Base-by-base conservation (phyloP, 805 yeast species). In the Saccharomycodes ludwigii region DNA sequence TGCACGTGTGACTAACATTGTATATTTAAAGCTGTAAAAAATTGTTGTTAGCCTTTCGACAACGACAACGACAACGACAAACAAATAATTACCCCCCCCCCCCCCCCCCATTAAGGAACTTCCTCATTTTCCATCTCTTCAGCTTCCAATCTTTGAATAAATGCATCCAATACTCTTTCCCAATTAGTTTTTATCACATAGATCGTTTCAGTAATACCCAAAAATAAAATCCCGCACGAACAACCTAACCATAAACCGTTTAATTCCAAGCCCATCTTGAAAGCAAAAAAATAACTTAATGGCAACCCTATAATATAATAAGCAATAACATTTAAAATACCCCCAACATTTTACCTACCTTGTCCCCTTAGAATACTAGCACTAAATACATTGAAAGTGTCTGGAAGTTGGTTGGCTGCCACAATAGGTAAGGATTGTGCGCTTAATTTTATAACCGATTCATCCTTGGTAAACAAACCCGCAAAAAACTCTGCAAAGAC, bases 231-330 rank as follows among this genome's bases (percentile, higher is more conserved):
- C 1, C 85, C 93, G 28, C 66, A 47, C 6, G 79, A 85, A 39
- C 75, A 61, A 1, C 88, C 88, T 2, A 71, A 38, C 94, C 94
- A 82, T 30, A 82, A 53, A 0, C 94, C 94, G 7, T 58, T 50
- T n/a, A n/a, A n/a, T n/a, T n/a, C n/a, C n/a, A 30, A 27, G 21
- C 34, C 31, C n/a, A 34, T 11, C 17, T 30, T 30, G 13, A 34
- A 71, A 11, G 82, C 72, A n/a, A 80, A 56, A 13, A 66, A 43
- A 19, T 73, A 56, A 0, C 83, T 79, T 22, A 75, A 41, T 0
- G 93, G 93, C 24, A 80, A 59, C 1, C 83, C 86, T 39, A 78
- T 56, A 3, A 66, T 62, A 50, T 82, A 82, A 54, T 82, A 82
- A 0, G 76, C 68, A n/a, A 77, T 47, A 28, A 82, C 59, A 44